phyloP scores from a whole-genome alignment of 2,329 filamentous ascomycete species.

The Coniochaeta sp. region DNA sequence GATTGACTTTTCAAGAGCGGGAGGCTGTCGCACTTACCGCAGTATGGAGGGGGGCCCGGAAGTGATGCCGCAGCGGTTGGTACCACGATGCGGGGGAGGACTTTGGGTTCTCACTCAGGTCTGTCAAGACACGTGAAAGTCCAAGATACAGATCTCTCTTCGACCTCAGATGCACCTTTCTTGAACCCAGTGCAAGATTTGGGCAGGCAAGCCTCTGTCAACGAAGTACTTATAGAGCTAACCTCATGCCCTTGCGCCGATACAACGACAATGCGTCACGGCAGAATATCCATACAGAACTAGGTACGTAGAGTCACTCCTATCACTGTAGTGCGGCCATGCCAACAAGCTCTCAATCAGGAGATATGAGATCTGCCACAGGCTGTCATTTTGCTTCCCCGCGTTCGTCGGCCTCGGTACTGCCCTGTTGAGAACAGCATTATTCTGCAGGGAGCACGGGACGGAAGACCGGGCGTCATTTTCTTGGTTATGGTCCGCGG shows the following conservation, averaged over 20 bases:
- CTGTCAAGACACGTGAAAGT: neutral
- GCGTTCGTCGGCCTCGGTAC: neutral
- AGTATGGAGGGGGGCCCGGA: too few species aligned
- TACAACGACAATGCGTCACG: neutral
- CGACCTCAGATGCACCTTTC: neutral
- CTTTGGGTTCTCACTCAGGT: neutral
- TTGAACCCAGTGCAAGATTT: neutral
- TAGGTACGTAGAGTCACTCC: too few species aligned
- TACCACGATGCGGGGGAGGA: too few species aligned
- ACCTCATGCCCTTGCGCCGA: neutral
- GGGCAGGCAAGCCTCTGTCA: neutral
- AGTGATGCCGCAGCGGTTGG: too few species aligned
- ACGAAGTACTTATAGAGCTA: neutral
- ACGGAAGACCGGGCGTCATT: neutral
- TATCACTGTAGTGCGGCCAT: too few species aligned
- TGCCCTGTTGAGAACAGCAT: neutral
- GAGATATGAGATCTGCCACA: neutral
- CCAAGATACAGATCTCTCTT: neutral
- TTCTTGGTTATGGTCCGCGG: neutral
- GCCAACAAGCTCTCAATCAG: neutral
- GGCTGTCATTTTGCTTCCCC: neutral
- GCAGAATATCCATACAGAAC: neutral
- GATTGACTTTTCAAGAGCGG: too few species aligned
- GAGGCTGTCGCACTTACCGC: too few species aligned
- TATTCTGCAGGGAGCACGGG: neutral